Conservation (phyloP, 164 flowering plant species). For the Tetracentron sinense region DNA sequence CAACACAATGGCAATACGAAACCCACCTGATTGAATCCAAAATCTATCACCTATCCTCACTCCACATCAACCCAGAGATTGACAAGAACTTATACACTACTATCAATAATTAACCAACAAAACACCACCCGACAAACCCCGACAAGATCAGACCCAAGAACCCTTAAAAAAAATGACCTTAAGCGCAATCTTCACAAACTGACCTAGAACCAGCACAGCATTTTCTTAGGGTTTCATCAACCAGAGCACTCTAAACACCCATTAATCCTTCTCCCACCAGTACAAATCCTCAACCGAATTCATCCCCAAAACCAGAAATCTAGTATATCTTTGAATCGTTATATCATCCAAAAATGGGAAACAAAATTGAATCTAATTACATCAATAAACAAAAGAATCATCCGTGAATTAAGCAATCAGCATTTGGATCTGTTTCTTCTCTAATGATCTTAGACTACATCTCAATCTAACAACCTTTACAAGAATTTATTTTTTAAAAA, state of each 20-base stretch:
- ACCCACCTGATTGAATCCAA: no score
- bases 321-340: background rate
- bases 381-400: background rate
- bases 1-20: no score
- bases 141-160: background rate
- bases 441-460: no score
- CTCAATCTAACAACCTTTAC: background rate
- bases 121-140: background rate
- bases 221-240: constrained; percentile 18
- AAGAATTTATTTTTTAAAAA: background rate
- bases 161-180: background rate
- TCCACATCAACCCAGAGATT: no score
- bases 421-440: constrained; percentile 3
- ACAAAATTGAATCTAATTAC: background rate
- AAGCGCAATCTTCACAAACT: constrained; percentile 2
- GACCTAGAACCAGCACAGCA: constrained; percentile 2
- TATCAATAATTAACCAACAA: no score
- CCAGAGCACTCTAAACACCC: background rate
- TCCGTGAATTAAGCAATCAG: background rate
- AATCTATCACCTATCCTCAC: no score
- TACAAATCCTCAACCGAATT: constrained; percentile 2
- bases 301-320: background rate
- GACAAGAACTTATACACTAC: no score
- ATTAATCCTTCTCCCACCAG: background rate
- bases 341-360: no score